These are phyloP conservation scores for Geotrichum bryndzae DNA, from an alignment of 1,139 yeast species.

Conservation along the genomic window DNA sequence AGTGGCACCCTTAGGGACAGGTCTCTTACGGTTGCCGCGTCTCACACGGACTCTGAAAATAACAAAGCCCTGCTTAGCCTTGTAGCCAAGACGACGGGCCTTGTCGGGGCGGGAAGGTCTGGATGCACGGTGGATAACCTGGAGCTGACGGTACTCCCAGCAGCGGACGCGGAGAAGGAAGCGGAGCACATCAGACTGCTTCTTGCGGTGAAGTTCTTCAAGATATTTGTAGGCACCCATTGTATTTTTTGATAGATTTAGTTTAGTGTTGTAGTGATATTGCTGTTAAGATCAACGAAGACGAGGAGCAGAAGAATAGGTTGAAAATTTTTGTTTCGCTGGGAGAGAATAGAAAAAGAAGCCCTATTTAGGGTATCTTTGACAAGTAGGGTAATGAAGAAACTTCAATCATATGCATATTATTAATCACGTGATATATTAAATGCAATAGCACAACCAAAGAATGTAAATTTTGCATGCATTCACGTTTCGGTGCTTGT, in stretches of 20 bases:
- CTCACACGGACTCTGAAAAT: constrained; percentile 98
- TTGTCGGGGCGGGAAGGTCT: constrained; percentile 99
- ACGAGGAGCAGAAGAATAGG: no score
- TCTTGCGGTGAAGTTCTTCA: constrained; percentile 99
- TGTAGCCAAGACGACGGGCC: constrained; percentile 99
- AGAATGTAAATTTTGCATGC: no score
- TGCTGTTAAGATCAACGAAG: no score
- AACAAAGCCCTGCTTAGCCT: constrained; percentile 99
- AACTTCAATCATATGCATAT: no score
- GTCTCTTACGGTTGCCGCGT: constrained; percentile 99
- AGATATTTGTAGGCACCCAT: constrained; percentile 99
- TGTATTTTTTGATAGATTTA: constrained; percentile 29
- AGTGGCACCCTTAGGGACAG: constrained; percentile 99
- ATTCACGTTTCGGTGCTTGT: no score
- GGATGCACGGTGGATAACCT: constrained; percentile 97
- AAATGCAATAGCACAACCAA: no score
- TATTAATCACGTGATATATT: no score
- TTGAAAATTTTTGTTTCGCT: no score
- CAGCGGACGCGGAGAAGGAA: constrained; percentile 99
- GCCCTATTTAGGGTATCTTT: no score
- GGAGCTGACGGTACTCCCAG: constrained; percentile 99
- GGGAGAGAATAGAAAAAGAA: no score
- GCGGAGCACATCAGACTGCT: constrained; percentile 99
- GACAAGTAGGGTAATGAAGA: no score
- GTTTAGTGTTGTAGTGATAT: no score